Evolutionary conservation across 768 basidiomycete genomes (phyloP).

Genomic region (Pleurotus ostreatus): DNA sequence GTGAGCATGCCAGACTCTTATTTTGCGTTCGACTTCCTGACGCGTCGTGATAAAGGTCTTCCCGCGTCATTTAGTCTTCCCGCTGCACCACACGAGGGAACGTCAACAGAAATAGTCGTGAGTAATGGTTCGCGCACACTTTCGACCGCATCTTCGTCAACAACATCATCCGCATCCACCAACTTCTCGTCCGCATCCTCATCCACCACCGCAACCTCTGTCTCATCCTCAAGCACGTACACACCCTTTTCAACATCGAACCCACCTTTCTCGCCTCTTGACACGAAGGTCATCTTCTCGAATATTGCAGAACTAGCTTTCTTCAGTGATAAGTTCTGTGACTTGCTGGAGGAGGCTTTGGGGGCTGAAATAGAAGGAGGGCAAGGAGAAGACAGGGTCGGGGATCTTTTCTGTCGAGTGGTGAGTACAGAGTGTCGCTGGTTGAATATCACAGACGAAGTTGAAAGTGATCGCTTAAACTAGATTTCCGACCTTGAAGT

Average conservation of each 20-base stretch:
- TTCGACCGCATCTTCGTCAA: constrained; percentile 17
- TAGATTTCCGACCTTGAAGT: constrained; percentile 70
- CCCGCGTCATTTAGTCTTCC: constrained; percentile 10
- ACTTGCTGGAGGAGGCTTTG: constrained; percentile 61
- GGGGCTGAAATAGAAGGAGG: constrained; percentile 60
- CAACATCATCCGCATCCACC: constrained; percentile 41
- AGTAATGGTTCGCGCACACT: constrained; percentile 1
- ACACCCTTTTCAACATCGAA: constrained; percentile 16
- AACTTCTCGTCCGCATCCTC: constrained; percentile 48
- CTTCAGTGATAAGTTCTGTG: constrained; percentile 65
- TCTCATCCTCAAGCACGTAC: constrained; percentile 37
- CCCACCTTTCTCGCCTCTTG: constrained; percentile 69
- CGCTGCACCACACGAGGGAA: neutral
- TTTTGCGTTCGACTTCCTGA: constrained; percentile 11
- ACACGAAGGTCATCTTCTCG: constrained; percentile 68
- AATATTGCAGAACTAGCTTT: constrained; percentile 74
- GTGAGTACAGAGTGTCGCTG: constrained; percentile 37
- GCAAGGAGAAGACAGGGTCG: constrained; percentile 67
- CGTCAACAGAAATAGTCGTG: neutral
- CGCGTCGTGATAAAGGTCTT: constrained; percentile 20
- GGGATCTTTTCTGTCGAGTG: constrained; percentile 62
- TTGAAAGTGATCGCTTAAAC: neutral
- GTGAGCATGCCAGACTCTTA: constrained; percentile 33
- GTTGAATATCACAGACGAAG: neutral
- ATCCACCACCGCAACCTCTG: constrained; percentile 46